Base-by-base conservation (phyloP, 1,139 yeast genomes). In the Suhomyces anneliseae region DNA sequence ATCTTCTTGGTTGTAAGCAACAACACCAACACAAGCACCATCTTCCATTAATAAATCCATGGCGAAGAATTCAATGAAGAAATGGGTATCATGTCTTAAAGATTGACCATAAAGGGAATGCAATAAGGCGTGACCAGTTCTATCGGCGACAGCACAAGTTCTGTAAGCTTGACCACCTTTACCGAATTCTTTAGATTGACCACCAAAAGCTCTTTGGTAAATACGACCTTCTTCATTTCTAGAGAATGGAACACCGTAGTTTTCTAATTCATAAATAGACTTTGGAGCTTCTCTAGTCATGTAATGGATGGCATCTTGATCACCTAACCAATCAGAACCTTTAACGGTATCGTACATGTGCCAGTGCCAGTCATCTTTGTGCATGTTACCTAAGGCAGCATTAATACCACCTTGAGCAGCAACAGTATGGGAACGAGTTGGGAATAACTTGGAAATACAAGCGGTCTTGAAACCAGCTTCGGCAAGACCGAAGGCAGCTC, bases 351-450 rank as follows among this genome's bases (percentile, higher is more conserved):
- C 99, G 74, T 92, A 92, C 97, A 93, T 92, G 74, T 93, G 99
- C 98, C 99, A 93, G 70, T 89, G 95, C 99, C 99, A 93, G 76
- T 92, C 93, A 71, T 93, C 99, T 59, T 82, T 79, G 76, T 95
- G 98, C 97, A 93, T 92, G 79, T 93, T 93, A 58, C 95, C 93
- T 55, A 93, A 79, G 38, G 99, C 99, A 60, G 99, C 99, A 65
- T 93, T 93, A 73, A 93, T 93, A 76, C 99, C 99, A 73, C 99
- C 99, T 74, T 93, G 99, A 48, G 99, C 99, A 49, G 99, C 99
- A 48, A 93, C 99, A 31, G 99, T 93, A 70, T 93, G 99, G 31
- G 97, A 90, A 76, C 99, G 87, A 43, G 99, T 93, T 47, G 99
- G 99, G 81, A 93, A 93, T 61, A 93, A 82, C 75, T 93, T 93